phyloP scores from a whole-genome alignment of 768 basidiomycete species.

The Phlegmacium glaucopus region DNA sequence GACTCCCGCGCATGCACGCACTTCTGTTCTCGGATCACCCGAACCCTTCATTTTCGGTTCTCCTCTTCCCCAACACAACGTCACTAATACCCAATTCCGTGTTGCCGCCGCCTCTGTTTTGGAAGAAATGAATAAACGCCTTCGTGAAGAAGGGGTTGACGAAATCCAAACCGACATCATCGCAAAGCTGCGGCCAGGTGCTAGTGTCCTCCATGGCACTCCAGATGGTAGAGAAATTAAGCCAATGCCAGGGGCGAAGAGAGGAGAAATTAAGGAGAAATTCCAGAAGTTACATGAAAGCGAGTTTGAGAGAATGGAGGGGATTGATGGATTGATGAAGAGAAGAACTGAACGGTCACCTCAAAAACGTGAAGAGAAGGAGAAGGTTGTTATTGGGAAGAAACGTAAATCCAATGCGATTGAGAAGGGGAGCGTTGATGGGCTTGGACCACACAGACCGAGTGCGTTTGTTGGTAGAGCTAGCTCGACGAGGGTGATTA shows the following conservation, averaged over 20 bases:
- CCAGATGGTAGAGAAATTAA: constrained; percentile 26
- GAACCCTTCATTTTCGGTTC: constrained; percentile 78
- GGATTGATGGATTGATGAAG: constrained; percentile 48
- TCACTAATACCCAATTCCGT: constrained; percentile 65
- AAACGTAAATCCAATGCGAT: constrained; percentile 55
- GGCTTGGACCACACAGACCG: constrained; percentile 20
- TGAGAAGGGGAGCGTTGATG: too few species aligned
- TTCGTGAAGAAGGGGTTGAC: constrained; percentile 54
- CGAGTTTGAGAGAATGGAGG: constrained; percentile 75
- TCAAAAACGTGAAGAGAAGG: constrained; percentile 13
- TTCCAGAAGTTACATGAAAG: constrained; percentile 62
- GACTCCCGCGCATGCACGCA: background rate
- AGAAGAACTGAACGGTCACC: constrained; percentile 22
- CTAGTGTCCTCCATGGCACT: too few species aligned
- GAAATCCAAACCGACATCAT: constrained; percentile 45
- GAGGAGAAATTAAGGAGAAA: constrained; percentile 33
- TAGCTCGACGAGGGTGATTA: constrained; percentile 45
- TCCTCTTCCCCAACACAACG: constrained; percentile 58
- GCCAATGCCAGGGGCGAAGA: constrained; percentile 24
- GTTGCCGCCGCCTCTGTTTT: constrained; percentile 66
- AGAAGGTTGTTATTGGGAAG: constrained; percentile 28
- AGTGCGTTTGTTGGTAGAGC: constrained; percentile 25
- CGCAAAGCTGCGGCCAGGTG: too few species aligned
- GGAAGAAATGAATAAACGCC: constrained; percentile 78
- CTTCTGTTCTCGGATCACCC: constrained; percentile 15